phyloP scores from a whole-genome alignment of 73 alveolate genomes.

The Uronychia binucleata region DNA sequence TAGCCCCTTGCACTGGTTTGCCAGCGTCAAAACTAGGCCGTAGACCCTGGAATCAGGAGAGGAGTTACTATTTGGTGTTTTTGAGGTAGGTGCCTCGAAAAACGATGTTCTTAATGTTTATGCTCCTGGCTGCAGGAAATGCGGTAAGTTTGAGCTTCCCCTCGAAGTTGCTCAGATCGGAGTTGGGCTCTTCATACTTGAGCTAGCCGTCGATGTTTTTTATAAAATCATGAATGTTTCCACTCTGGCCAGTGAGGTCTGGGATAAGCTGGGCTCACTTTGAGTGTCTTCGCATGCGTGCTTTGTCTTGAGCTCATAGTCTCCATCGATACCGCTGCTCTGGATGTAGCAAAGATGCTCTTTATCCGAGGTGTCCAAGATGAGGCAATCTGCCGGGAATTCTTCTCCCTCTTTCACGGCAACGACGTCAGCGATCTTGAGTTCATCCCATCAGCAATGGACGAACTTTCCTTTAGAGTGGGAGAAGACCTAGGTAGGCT shows the following conservation, averaged over 20 bases:
- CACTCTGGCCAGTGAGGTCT: slow-evolving; percentile 28
- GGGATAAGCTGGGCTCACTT: slow-evolving; percentile 5
- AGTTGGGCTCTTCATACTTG: slow-evolving; percentile 86
- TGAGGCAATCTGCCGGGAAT: slow-evolving; percentile 71
- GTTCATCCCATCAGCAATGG: slow-evolving; percentile 48
- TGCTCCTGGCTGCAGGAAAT: slow-evolving; percentile 79
- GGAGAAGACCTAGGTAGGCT: slow-evolving; percentile 10
- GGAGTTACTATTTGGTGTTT: slow-evolving; percentile 9
- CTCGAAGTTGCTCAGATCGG: slow-evolving; percentile 71
- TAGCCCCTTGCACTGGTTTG: slow-evolving; percentile 42
- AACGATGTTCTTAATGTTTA: slow-evolving; percentile 55
- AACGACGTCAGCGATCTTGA: slow-evolving; percentile 75
- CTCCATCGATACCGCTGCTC: slow-evolving; percentile 43
- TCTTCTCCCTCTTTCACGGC: slow-evolving; percentile 72
- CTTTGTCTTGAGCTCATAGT: not conserved
- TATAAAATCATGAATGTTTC: slow-evolving; percentile 51
- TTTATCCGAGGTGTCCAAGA: slow-evolving; percentile 41
- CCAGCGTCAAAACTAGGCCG: slow-evolving; percentile 58
- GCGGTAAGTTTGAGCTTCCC: slow-evolving; percentile 83
- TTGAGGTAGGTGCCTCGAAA: slow-evolving; percentile 42
- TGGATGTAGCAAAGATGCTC: slow-evolving; percentile 40
- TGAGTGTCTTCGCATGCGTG: slow-evolving; percentile 50
- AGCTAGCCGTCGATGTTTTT: slow-evolving; percentile 77
- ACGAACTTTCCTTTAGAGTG: slow-evolving; percentile 18
- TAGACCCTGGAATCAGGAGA: slow-evolving; percentile 5